phyloP scores from a whole-genome alignment of 768 basidiomycete genomes.

The Hygrocybe punicea region DNA sequence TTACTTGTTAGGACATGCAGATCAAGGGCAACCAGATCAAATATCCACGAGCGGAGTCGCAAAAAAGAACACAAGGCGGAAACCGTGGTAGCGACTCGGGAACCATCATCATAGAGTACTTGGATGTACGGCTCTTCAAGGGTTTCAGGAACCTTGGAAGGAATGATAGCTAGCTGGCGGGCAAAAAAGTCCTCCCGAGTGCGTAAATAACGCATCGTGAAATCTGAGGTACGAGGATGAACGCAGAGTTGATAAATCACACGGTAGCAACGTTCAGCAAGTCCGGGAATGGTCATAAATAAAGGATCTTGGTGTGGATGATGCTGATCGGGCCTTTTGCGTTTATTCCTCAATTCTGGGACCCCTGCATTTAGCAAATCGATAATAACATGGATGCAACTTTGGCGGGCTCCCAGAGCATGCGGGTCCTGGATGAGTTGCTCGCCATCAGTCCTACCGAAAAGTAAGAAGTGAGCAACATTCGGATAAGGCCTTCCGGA shows the following conservation, averaged over 20 bases:
- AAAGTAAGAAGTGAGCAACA: constrained; percentile 82
- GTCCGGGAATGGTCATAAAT: constrained; percentile 60
- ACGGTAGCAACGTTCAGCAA: constrained; percentile 84
- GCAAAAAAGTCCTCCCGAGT: constrained; percentile 87
- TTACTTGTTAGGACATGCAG: constrained; percentile 80
- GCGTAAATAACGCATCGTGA: constrained; percentile 80
- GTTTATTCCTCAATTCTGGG: constrained; percentile 50
- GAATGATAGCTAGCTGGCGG: constrained; percentile 75
- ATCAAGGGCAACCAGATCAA: constrained; percentile 85
- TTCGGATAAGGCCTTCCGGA: constrained; percentile 66
- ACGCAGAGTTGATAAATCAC: constrained; percentile 83
- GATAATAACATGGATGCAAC: constrained; percentile 78
- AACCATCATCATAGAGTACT: constrained; percentile 68
- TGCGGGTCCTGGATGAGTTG: constrained; percentile 75
- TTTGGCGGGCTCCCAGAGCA: constrained; percentile 63
- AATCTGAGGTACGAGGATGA: constrained; percentile 79
- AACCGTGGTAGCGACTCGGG: constrained; percentile 64
- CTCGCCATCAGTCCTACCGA: constrained; percentile 58
- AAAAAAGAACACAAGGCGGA: constrained; percentile 71
- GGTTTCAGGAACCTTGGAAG: constrained; percentile 56
- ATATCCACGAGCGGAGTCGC: constrained; percentile 75
- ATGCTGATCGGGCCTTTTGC: constrained; percentile 36
- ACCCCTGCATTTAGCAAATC: constrained; percentile 72
- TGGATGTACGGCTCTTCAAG: constrained; percentile 52
- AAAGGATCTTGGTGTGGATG: constrained; percentile 46